Evolutionary conservation across 1,139 yeast genomes (phyloP).

Genomic region (Yamadazyma oceani): DNA sequence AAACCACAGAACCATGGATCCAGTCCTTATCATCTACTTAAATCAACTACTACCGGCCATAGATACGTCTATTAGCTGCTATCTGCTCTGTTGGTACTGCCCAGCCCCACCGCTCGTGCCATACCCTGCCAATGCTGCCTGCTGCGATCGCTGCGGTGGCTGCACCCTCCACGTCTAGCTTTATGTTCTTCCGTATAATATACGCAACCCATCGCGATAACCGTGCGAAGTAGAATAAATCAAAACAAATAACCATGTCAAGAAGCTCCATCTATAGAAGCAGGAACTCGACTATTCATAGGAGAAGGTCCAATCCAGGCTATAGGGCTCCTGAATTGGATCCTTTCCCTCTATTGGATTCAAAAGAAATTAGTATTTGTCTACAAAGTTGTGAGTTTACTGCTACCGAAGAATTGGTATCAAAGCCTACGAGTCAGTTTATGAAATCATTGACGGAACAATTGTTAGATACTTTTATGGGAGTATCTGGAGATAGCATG

Average conservation of each 20-base stretch:
- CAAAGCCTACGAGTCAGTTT: slow-evolving; percentile 65
- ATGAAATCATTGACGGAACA: slow-evolving; percentile 66
- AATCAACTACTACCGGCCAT: no score
- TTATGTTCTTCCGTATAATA: no score
- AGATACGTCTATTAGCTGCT: no score
- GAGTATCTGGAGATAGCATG: slow-evolving; percentile 51
- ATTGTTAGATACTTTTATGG: slow-evolving; percentile 68
- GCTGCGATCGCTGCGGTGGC: no score
- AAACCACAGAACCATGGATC: neutral
- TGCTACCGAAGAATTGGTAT: slow-evolving; percentile 62
- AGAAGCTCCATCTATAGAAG: slow-evolving; percentile 17
- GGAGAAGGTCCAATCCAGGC: slow-evolving; percentile 13
- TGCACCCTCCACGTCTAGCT: no score
- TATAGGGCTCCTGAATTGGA: slow-evolving; percentile 20
- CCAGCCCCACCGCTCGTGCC: no score
- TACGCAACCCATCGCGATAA: no score
- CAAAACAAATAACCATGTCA: slow-evolving; percentile 15
- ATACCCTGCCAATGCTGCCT: no score
- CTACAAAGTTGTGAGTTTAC: slow-evolving; percentile 63
- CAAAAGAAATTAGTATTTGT: slow-evolving; percentile 61
- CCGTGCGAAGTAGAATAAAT: neutral
- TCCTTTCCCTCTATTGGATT: slow-evolving; percentile 66
- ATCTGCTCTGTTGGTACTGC: no score
- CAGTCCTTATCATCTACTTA: no score
- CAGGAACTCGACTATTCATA: slow-evolving; percentile 15